Base-by-base conservation (phyloP, 2,329 filamentous ascomycete species). In the Aspergillus sclerotialis region DNA sequence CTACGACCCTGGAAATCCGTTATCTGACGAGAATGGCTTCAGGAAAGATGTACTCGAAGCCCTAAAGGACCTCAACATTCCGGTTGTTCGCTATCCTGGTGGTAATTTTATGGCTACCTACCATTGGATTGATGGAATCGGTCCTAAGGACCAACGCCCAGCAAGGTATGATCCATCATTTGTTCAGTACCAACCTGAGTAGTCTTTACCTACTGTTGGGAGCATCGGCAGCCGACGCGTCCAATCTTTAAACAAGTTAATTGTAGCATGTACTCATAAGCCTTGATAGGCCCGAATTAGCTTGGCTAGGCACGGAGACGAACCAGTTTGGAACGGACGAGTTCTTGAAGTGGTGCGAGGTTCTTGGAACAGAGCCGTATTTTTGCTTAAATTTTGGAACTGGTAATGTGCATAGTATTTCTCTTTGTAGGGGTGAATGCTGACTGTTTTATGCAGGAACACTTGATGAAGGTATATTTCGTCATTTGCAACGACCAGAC, bases 81-180 rank as follows among this genome's bases (percentile, higher is more conserved):
- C 85, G 10, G 83, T 89, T 24, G 76, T 89, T 14, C 72, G 84
- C 30, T 92, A 90, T 52, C 85, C 85, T 1, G 86, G 85, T 10
- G 85, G 85, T 30, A 93, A 92, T 61, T 92, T 90, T 57, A 75
- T 80, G 28, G 85, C 85, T 4, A 90, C 84, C 1, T 92, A 90
- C 58, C 83, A 89, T 66, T 92, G 86, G 84, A 69, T 80, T 31
- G 85, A 92, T 58, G 85, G 84, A 7, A 70, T 93, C 43, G 85
- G 86, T 1, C 84, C 84, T 0, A 72, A 67, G 42, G 81, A 86
- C 14, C 67, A 79, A 48, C 71, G 86, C 29, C 84, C 83, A 4
- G 55, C 61, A 30, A 63, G 71, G 61, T 73, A 65, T 30, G n/a
- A n/a, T n/a, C n/a, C n/a, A n/a, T n/a, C n/a, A n/a, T n/a, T n/a